Evolutionary conservation across 2,329 filamentous ascomycete genomes (phyloP), one percentile per base, ranked within the genome.

Genomic region (Exophiala spinifera): DNA sequence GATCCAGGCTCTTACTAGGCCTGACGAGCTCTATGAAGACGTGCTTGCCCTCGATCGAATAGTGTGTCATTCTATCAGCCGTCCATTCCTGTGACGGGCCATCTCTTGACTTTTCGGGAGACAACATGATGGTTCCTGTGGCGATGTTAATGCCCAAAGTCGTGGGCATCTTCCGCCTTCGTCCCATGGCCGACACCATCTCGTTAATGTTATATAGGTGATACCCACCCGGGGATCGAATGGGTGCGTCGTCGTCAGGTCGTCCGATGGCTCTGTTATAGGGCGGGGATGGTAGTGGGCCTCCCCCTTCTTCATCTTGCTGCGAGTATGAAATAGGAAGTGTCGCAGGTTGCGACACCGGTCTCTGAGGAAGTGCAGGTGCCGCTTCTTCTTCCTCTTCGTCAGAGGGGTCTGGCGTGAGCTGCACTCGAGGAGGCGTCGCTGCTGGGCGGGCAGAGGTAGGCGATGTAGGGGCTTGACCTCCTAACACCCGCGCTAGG

Each of bases 111-210:
- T 88, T 89, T 68, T 95, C 92, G 0, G 92, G 91, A 0, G 91
- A 88, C 64, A 99, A 89, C 72, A 96, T 85, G 63, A 99, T 95
- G 28, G 87, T 83, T 36, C 91, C 91, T 14, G 89, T 95, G 45
- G 87, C 85, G 52, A 94, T 78, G 68, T 97, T 96, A 66, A 97
- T 87, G n/a, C 92, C 92, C 34, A 97, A 73, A 0, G 89, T 96
- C n/a, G 91, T 96, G 1, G 92, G 91, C 89, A 96, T 94, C 75
- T 97, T 97, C 78, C 96, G 96, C 66, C 89, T 87, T 76, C 95
- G 96, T 53, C 92, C 92, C 84, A 96, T 91, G 42, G 94, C 84
- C n/a, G 91, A 92, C 3, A 96, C 84, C 88, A 96, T 96, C 73
- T 97, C 92, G 68, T 91, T 95, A 65, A 97, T 91, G 65, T 96